Evolutionary conservation across 345 rosid genomes (phyloP), one percentile per base, ranked within the genome.

Genomic region (Laguncularia racemosa): DNA sequence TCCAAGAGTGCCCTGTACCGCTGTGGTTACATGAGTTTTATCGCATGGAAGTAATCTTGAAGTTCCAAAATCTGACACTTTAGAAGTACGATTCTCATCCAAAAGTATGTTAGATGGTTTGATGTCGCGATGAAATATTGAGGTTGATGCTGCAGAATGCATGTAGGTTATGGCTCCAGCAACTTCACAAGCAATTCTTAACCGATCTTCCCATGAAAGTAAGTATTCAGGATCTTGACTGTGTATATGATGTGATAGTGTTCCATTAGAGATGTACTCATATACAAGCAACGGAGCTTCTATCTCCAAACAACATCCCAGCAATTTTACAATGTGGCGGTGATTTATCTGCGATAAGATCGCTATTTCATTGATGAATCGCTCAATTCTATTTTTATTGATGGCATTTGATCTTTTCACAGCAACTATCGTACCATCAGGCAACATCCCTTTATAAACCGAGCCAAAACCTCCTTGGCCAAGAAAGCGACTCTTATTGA

Each of bases 121-220:
- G 3, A 77, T 66, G 47, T 70, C 81, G 0, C 71, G 66, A 38
- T 72, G 81, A 16, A 62, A 52, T 40, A 69, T 69, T 16, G 79
- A 73, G 12, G 53, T 40, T 14, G 75, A 57, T 57, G 65, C 64
- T 11, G 70, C 63, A 50, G 59, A 70, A 43, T 76, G 81, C 62
- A 71, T 62, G 53, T 44, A 60, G 0, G 66, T 61, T 2, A 67
- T 57, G 11, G 71, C 73, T 28, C 58, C 75, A 3, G 77, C 78
- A 8, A 67, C 71, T 53, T 70, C 69, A 15, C 61, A 55, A 0
- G 75, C 81, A 12, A 76, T 73, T 52, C 58, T 55, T 18, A 69
- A 16, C 2, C 75, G 59, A 46, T 63, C 43, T 11, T 60, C 66
- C 75, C 71, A 59, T 16, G 67, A 54, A 20, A 73, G 73, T 16